These are phyloP conservation scores for Ceratocystis cacaofunesta DNA, from an alignment of 2,329 filamentous ascomycete species.

Conservation along the genomic window DNA sequence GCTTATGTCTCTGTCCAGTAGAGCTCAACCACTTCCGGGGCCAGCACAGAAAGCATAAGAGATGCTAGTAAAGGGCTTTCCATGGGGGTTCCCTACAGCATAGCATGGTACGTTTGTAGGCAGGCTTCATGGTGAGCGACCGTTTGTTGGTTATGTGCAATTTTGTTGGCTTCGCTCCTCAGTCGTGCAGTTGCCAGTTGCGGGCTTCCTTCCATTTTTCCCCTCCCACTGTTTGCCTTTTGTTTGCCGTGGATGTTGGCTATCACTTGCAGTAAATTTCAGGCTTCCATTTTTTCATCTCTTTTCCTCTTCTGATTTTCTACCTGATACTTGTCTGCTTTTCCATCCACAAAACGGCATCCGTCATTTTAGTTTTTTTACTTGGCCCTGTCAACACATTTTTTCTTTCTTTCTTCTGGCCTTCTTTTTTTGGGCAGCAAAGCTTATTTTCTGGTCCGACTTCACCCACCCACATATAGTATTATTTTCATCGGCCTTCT, in stretches of 20 bases:
- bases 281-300: slow-evolving; percentile 4
- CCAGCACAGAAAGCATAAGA: neutral
- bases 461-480: neutral
- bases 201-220: slow-evolving; percentile 2
- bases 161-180: neutral
- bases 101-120: neutral
- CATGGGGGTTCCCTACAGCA: neutral
- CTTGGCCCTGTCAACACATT: neutral
- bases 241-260: neutral
- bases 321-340: neutral
- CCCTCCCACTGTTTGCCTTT: neutral
- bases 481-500: neutral
- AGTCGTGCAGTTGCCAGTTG: neutral
- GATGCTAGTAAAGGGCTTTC: neutral
- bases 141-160: neutral
- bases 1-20: neutral
- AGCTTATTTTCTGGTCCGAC: neutral
- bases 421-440: slow-evolving; percentile 8
- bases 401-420: neutral
- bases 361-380: slow-evolving; percentile 6
- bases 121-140: neutral
- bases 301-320: slow-evolving; percentile 6
- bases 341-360: neutral
- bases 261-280: neutral
- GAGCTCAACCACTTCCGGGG: neutral